Evolutionary conservation across 129 eudicot genomes (phyloP).

Genomic region (Heracleum sosnowskyi): DNA sequence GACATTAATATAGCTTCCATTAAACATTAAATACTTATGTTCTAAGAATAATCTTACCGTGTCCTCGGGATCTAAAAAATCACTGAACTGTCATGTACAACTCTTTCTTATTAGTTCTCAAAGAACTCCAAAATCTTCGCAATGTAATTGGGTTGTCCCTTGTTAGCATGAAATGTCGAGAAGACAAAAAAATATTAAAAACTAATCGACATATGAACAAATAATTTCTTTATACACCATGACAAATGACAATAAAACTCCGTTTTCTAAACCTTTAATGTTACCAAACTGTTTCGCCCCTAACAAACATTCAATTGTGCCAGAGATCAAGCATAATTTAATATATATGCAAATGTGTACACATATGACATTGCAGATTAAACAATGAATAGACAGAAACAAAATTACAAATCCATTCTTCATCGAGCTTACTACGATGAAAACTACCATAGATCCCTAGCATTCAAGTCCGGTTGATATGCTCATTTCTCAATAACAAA

Average conservation of each 20-base stretch:
- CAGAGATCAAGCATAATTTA: neutral
- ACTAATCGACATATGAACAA: neutral
- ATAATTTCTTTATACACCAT: too few species aligned
- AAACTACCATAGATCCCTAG: too few species aligned
- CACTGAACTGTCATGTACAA: conserved; percentile 43
- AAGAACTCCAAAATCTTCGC: conserved; percentile 46
- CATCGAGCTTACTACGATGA: too few species aligned
- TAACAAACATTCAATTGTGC: neutral
- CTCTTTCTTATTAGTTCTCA: conserved; percentile 29
- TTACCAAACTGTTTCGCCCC: neutral
- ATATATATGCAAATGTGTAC: too few species aligned
- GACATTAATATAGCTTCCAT: neutral
- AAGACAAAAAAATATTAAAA: neutral
- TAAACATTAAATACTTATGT: neutral
- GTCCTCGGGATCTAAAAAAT: conserved; percentile 52
- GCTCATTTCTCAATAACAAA: too few species aligned
- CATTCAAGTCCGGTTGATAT: too few species aligned
- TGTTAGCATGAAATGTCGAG: conserved; percentile 29
- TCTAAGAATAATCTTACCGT: conserved; percentile 29
- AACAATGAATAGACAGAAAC: too few species aligned
- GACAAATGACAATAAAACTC: neutral
- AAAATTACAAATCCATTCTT: too few species aligned
- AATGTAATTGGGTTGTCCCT: conserved; percentile 35
- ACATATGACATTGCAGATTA: too few species aligned
- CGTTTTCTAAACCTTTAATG: neutral